Evolutionary conservation across 2,329 filamentous ascomycete species (phyloP).

Genomic region (Fusarium sp.): DNA sequence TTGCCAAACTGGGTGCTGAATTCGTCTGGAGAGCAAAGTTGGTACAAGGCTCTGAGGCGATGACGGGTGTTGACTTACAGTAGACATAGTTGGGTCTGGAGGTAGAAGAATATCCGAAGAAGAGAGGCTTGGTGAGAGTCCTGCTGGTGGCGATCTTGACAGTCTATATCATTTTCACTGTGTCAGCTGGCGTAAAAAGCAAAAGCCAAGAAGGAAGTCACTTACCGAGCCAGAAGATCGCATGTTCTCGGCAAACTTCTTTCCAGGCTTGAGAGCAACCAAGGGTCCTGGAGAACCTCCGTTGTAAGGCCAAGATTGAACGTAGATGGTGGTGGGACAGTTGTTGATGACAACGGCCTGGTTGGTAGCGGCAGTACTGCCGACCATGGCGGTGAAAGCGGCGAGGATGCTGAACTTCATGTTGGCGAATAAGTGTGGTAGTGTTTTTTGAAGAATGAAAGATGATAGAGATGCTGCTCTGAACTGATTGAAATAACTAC

Average conservation of each 20-base stretch:
- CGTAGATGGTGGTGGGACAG: slow-evolving; percentile 48
- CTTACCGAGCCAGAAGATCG: slow-evolving; percentile 47
- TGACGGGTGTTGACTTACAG: slow-evolving; percentile 47
- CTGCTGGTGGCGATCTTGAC: slow-evolving; percentile 55
- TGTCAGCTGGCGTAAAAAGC: neutral
- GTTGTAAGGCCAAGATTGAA: slow-evolving; percentile 14
- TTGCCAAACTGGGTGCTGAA: slow-evolving; percentile 55
- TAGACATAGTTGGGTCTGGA: slow-evolving; percentile 52
- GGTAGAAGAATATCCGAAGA: slow-evolving; percentile 57
- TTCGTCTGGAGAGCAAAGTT: slow-evolving; percentile 48
- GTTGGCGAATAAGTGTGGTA: slow-evolving; percentile 14
- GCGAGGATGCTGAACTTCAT: slow-evolving; percentile 47
- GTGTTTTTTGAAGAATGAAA: neutral
- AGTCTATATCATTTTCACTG: slow-evolving; percentile 30
- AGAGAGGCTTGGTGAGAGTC: slow-evolving; percentile 52
- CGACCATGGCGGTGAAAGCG: slow-evolving; percentile 48
- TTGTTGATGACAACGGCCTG: slow-evolving; percentile 52
- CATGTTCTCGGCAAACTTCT: slow-evolving; percentile 52
- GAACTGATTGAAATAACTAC: fast-evolving
- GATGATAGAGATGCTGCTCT: neutral
- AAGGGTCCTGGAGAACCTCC: slow-evolving; percentile 45
- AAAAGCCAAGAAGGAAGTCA: neutral
- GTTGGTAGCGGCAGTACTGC: slow-evolving; percentile 47
- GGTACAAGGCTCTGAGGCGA: slow-evolving; percentile 6
- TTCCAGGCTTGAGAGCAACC: slow-evolving; percentile 48